Base-by-base conservation (phyloP, 2,329 filamentous ascomycete species). In the Colletotrichum sublineola region DNA sequence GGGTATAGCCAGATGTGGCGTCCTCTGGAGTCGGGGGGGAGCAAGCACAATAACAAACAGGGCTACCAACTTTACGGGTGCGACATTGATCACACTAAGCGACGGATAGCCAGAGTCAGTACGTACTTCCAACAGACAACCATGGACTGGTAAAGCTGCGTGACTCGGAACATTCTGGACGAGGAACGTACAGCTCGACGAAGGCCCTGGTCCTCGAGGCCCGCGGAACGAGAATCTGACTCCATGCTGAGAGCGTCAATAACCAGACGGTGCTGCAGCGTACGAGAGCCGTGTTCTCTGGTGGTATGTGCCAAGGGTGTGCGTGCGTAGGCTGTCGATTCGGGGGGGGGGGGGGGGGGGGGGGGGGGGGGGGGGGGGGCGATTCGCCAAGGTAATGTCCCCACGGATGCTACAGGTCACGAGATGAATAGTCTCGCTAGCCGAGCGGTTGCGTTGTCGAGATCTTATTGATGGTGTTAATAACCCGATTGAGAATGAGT, bases 41-140 rank as follows among this genome's bases (percentile, higher is more conserved):
- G 46, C 38, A 36, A 31, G 20, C 57, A 62, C 48, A 33, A 48
- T 75, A 42, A 40, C 38, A n/a, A 20, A 58, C 24, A n/a, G 52
- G 68, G 36, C n/a, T 69, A 77, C 80, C 78, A 74, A 84, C 82
- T 79, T 84, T 84, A 75, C 82, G 80, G 40, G 80, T 75, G 20
- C 82, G 82, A 66, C 82, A 84, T 78, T 86, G 84, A 75, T 86
- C 84, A 77, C 84, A 86, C 84, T 86, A 75, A 63, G 62, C 56
- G 48, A 53, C 31, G 60, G 64, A 52, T 33, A 67, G 24, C 6
- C 33, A 69, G 48, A 36, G 74, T 77, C 64, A 78, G 75, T 62
- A 44, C 40, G n/a, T 15, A 29, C 9, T 48, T 60, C 44, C 50
- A 58, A 66, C 20, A 11, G 38, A 48, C 15, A 40, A 53, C 38